phyloP scores from a whole-genome alignment of 2,329 filamentous ascomycete species.

The Alternaria infectoria region DNA sequence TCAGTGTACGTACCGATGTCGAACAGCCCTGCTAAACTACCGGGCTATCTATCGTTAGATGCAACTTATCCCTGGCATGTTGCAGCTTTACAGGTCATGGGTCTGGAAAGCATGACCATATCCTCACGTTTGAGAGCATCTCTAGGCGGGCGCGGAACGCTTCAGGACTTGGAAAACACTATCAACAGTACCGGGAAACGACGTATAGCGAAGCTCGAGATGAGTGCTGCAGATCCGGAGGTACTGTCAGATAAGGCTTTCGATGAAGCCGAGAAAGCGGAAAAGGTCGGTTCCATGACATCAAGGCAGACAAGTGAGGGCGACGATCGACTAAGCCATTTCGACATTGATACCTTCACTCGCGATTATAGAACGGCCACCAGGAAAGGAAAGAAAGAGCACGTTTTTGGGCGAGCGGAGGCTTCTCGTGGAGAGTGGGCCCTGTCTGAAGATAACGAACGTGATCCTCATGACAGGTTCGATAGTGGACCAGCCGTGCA shows the following conservation, averaged over 20 bases:
- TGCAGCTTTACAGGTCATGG: slow-evolving; percentile 76
- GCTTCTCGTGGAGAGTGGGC: slow-evolving; percentile 50
- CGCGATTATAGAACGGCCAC: slow-evolving; percentile 35
- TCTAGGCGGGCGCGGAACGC: slow-evolving; percentile 54
- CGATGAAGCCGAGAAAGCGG: slow-evolving; percentile 30
- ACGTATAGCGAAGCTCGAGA: slow-evolving; percentile 75
- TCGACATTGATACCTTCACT: slow-evolving; percentile 44
- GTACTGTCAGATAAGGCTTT: slow-evolving; percentile 33
- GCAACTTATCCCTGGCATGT: slow-evolving; percentile 76
- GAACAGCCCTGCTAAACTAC: slow-evolving; percentile 63
- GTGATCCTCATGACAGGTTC: slow-evolving; percentile 45
- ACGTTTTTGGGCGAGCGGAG: slow-evolving; percentile 51
- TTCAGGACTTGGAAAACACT: slow-evolving; percentile 69
- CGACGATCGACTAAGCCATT: slow-evolving; percentile 27
- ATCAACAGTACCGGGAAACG: slow-evolving; percentile 81
- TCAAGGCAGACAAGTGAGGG: slow-evolving; percentile 25
- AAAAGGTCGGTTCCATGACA: slow-evolving; percentile 35
- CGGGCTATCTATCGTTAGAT: slow-evolving; percentile 66
- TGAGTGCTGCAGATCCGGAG: slow-evolving; percentile 62
- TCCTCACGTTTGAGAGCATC: slow-evolving; percentile 70
- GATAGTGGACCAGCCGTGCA: slow-evolving; percentile 43
- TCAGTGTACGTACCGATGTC: slow-evolving; percentile 78
- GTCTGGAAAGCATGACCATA: slow-evolving; percentile 79
- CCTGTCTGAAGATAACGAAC: slow-evolving; percentile 33
- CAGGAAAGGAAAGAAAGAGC: slow-evolving; percentile 32